Conservation (phyloP, 1,284 basidiomycete species). For the Trichosporon sp. region DNA sequence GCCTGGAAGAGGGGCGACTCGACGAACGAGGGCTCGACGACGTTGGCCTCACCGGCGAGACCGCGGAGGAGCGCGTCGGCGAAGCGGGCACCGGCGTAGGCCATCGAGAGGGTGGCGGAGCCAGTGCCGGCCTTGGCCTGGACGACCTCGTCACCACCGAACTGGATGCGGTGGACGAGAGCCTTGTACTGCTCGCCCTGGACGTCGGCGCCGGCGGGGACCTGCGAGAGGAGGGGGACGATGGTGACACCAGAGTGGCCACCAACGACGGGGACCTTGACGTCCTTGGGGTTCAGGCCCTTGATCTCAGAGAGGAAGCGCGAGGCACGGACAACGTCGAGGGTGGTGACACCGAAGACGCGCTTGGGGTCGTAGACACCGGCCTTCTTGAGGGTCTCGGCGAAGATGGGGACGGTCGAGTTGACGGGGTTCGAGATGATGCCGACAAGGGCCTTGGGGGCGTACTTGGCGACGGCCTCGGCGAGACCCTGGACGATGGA, state of each 20-base stretch:
- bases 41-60: conserved; percentile 80
- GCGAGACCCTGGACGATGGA: conserved; percentile 94
- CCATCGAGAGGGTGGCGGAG: conserved; percentile 84
- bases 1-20: conserved; percentile 69
- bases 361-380: conserved; percentile 86
- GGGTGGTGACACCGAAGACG: conserved; percentile 94
- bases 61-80: conserved; percentile 73
- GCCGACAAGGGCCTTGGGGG: conserved; percentile 88
- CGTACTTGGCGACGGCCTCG: conserved; percentile 72
- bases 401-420: conserved; percentile 96
- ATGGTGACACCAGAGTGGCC: conserved; percentile 97
- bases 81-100: conserved; percentile 82
- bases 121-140: conserved; percentile 86
- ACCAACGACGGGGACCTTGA: conserved; percentile 79
- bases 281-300: conserved; percentile 59
- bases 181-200: conserved; percentile 57
- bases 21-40: conserved; percentile 80
- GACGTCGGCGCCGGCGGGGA: conserved; percentile 58
- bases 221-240: conserved; percentile 91
- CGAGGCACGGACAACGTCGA: conserved; percentile 95
- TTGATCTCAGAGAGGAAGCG: conserved; percentile 85
- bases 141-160: conserved; percentile 88
- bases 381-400: conserved; percentile 89
- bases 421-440: conserved; percentile 97
- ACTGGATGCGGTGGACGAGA: conserved; percentile 86